phyloP scores from a whole-genome alignment of 768 basidiomycete genomes.

The Termitomyces sp. region DNA sequence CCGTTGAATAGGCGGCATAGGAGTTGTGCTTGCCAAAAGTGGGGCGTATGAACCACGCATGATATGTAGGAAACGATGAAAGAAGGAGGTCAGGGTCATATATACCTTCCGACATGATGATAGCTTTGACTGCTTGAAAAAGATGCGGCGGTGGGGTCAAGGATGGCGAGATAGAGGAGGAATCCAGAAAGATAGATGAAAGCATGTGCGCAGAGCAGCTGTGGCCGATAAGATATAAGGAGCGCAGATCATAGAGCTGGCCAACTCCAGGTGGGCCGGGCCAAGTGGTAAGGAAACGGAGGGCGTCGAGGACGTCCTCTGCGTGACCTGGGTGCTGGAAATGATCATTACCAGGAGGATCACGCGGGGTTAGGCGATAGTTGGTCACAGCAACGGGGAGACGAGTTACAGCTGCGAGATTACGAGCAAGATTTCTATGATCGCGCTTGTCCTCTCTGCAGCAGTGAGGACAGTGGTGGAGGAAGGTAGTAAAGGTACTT shows the following conservation, averaged over 20 bases:
- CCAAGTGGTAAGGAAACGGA: constrained; percentile 53
- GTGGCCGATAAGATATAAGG: constrained; percentile 65
- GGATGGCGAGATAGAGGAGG: constrained; percentile 30
- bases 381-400: constrained; percentile 68
- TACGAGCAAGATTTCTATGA: constrained; percentile 46
- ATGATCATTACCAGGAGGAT: constrained; percentile 25
- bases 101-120: constrained; percentile 71
- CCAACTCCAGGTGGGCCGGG: constrained; percentile 23
- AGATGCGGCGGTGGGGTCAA: constrained; percentile 41
- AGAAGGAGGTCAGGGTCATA: constrained; percentile 69
- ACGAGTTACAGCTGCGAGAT: constrained; percentile 41
- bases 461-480: neutral
- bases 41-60: constrained; percentile 59
- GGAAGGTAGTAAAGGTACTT: constrained; percentile 20
- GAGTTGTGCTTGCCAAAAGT: constrained; percentile 50
- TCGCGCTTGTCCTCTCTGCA: constrained; percentile 69
- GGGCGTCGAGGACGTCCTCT: constrained; percentile 55
- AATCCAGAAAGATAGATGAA: constrained; percentile 58
- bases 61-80: constrained; percentile 59
- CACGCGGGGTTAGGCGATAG: constrained; percentile 60
- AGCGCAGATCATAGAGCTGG: constrained; percentile 28
- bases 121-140: constrained; percentile 39
- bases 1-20: constrained; percentile 44
- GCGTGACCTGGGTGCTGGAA: constrained; percentile 70
- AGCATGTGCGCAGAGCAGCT: constrained; percentile 84